Conservation (phyloP, 331 rosid genomes). For the Phaseolus coccineus region DNA sequence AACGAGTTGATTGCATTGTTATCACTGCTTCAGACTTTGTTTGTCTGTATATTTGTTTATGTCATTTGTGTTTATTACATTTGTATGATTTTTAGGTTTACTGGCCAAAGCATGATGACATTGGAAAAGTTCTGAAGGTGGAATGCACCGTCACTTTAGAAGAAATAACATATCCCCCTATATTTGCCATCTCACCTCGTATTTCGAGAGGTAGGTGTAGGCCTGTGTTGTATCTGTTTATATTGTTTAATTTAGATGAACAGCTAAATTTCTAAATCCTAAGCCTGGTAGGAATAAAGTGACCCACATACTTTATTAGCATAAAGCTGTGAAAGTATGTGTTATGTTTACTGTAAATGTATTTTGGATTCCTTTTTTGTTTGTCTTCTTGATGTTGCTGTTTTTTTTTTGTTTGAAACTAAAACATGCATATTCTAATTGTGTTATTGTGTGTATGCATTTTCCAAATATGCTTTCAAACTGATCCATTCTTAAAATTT, state of each 20-base stretch:
- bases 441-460: neutral
- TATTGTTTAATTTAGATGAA: slow-evolving; percentile 18
- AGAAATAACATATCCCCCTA: slow-evolving; percentile 74
- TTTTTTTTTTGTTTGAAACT: neutral
- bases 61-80: slow-evolving; percentile 36
- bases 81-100: slow-evolving; percentile 64
- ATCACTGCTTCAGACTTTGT: slow-evolving; percentile 32
- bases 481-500: neutral
- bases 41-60: slow-evolving; percentile 17
- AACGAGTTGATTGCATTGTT: slow-evolving; percentile 39
- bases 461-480: neutral
- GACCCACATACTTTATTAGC: neutral
- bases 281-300: neutral
- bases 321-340: neutral
- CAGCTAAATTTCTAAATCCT: slow-evolving; percentile 24
- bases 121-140: slow-evolving; percentile 82
- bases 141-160: slow-evolving; percentile 80
- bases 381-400: neutral
- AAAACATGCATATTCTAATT: neutral
- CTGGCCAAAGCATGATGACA: slow-evolving; percentile 91
- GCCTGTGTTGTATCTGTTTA: slow-evolving; percentile 25
- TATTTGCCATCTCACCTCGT: slow-evolving; percentile 84
- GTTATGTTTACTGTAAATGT: neutral
- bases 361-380: neutral
- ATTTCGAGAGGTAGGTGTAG: slow-evolving; percentile 83